A percentile compares a stretch with the other conserved stretches of the same genome.
phyloP scores from a whole-genome alignment of 805 yeast species.

The Wickerhamiella alocasiicola region DNA sequence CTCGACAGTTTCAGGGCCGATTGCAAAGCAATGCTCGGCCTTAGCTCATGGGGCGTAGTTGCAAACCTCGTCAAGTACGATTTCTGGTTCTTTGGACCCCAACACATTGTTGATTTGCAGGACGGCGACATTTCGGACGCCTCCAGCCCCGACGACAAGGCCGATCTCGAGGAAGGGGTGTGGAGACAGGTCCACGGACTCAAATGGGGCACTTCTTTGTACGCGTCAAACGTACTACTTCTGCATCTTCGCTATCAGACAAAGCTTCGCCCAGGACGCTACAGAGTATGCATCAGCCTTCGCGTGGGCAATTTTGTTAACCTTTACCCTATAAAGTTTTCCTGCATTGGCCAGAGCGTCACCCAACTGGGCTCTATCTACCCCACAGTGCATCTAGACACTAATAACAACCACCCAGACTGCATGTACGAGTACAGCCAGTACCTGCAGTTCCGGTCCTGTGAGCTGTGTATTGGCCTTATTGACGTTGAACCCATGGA shows the following conservation, averaged over 20 bases:
- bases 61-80: conserved; percentile 16
- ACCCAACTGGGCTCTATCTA: conserved; percentile 12
- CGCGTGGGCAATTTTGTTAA: conserved; percentile 13
- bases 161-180: conserved; percentile 4
- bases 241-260: conserved; percentile 16
- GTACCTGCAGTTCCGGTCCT: conserved; percentile 8
- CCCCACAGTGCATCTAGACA: conserved; percentile 9
- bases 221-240: conserved; percentile 15
- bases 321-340: conserved; percentile 13
- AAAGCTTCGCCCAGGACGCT: conserved; percentile 15
- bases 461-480: conserved; percentile 12
- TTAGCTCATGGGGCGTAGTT: conserved; percentile 17
- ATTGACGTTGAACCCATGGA: conserved; percentile 11
- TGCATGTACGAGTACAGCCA: conserved; percentile 13
- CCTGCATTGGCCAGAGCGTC: conserved; percentile 14
- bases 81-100: conserved; percentile 20
- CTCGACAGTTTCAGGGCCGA: conserved; percentile 16
- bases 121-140: conserved; percentile 6
- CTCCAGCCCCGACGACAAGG: neutral
- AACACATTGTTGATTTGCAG: conserved; percentile 11
- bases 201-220: conserved; percentile 14
- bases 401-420: conserved; percentile 9
- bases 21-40: conserved; percentile 12
- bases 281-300: conserved; percentile 15
- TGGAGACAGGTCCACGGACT: conserved; percentile 14